Conservation (phyloP, 768 basidiomycete species). For the Tricholoma hemisulphureum region DNA sequence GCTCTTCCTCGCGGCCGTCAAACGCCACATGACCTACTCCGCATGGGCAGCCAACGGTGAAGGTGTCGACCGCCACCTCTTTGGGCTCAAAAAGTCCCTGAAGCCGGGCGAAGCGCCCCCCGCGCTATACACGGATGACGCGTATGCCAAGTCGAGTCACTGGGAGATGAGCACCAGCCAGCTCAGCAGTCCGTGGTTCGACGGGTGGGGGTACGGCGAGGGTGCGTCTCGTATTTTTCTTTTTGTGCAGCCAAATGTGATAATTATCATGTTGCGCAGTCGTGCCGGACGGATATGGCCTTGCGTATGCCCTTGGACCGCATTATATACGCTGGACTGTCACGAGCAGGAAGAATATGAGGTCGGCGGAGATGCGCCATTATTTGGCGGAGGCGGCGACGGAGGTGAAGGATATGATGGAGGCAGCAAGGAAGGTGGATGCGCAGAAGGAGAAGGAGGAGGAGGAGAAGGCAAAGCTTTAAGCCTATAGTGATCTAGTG, state of each 20-base stretch:
- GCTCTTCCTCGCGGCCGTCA: conserved; percentile 73
- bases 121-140: conserved; percentile 69
- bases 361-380: conserved; percentile 54
- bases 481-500: not conserved
- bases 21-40: conserved; percentile 84
- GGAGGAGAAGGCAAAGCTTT: conserved; percentile 10
- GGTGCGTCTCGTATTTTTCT: conserved; percentile 40
- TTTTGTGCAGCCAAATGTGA: not conserved
- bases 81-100: conserved; percentile 85
- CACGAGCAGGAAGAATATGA: conserved; percentile 60
- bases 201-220: conserved; percentile 98
- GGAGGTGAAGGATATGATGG: conserved; percentile 21
- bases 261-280: conserved; percentile 44
- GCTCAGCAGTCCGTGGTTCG: conserved; percentile 74
- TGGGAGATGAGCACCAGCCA: conserved; percentile 96
- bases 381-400: conserved; percentile 36
- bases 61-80: conserved; percentile 94
- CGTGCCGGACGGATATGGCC: conserved; percentile 87
- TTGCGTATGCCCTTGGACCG: conserved; percentile 87
- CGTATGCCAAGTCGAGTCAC: conserved; percentile 68
- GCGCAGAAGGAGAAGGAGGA: not conserved
- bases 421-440: conserved; percentile 14
- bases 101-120: conserved; percentile 71
- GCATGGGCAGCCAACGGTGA: conserved; percentile 91
- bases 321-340: conserved; percentile 88